Base-by-base conservation (phyloP, 768 basidiomycete genomes). In the Suillus alpinus region DNA sequence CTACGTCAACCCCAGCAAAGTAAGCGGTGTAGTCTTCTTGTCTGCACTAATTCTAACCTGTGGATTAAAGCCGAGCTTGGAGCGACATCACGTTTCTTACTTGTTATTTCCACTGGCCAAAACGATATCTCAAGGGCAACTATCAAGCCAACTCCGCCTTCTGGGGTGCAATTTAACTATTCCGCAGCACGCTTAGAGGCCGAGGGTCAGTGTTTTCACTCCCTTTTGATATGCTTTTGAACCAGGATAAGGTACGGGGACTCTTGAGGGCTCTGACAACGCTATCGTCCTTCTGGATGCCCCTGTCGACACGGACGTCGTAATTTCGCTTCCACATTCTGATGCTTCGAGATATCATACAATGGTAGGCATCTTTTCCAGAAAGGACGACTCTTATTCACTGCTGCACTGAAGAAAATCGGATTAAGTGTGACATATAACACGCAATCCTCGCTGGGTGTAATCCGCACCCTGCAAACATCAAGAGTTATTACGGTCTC, bases 391-490 rank as follows among this genome's bases (percentile, higher is more conserved):
- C 53, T 65, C 53, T 59, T 56, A 49, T 40, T 51, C 23, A 23
- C 56, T n/a, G 41, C 29, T 39, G 52, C 57, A 49, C 50, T 57
- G 56, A 66, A 91, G 91, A 86, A 89, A 88, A 81, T 94, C 32
- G 78, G 79, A 12, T 70, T 90, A 44, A 79, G 81, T 37, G 81
- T 90, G 18, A 84, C 87, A 56, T 98, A 97, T 72, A 77, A 73
- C 6, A 91, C 91, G 0, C 68, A 67, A 6, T 64, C 75, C 1
- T 83, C 89, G 61, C 81, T 86, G 1, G 74, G 74, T 3, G 64
- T 88, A 5, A 72, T 73, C 16, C 82, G 94, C 40, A 81, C 73
- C 6, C 71, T 92, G 31, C 78, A 76, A 41, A 77, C 84, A 34
- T 80, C 83, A 13, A 81, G 83, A 60, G 73, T 80, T 2, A 78